These are phyloP conservation scores for Rhizophora apiculata DNA, from an alignment of 345 rosid genomes.

Conservation along the genomic window DNA sequence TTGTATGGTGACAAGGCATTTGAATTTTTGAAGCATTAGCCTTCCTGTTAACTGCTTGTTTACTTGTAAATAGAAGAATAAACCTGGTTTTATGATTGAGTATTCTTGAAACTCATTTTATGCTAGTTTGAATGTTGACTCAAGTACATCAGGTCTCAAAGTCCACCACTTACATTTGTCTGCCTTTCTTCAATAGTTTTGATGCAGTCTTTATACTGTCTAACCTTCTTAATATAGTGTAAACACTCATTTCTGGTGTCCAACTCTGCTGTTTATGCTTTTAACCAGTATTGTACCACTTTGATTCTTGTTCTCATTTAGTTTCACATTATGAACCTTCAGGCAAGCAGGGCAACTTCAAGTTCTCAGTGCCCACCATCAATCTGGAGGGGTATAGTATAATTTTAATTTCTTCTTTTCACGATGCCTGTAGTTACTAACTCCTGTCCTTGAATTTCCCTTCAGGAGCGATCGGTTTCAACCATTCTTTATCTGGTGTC, in stretches of 20 bases:
- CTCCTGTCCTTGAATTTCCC: background rate
- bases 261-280: background rate
- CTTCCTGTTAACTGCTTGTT: background rate
- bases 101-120: background rate
- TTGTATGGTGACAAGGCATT: background rate
- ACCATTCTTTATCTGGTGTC: slow-evolving; percentile 95
- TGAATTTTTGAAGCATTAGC: background rate
- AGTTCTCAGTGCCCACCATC: slow-evolving; percentile 93
- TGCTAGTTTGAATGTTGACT: too few relatives aligned
- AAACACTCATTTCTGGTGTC: background rate
- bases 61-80: background rate
- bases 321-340: slow-evolving; percentile 13
- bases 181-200: too few relatives aligned
- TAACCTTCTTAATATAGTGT: too few relatives aligned
- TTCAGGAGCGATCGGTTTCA: slow-evolving; percentile 84
- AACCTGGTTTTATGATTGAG: background rate
- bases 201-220: too few relatives aligned
- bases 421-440: slow-evolving; percentile 1
- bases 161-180: too few relatives aligned
- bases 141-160: too few relatives aligned
- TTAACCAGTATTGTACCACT: background rate
- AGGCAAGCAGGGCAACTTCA: slow-evolving; percentile 84
- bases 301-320: slow-evolving; percentile 11
- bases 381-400: slow-evolving; percentile 81
- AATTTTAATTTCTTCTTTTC: slow-evolving; percentile 5